phyloP scores from a whole-genome alignment of 495 filamentous ascomycete genomes.

The Aspergillus ellipticus region DNA sequence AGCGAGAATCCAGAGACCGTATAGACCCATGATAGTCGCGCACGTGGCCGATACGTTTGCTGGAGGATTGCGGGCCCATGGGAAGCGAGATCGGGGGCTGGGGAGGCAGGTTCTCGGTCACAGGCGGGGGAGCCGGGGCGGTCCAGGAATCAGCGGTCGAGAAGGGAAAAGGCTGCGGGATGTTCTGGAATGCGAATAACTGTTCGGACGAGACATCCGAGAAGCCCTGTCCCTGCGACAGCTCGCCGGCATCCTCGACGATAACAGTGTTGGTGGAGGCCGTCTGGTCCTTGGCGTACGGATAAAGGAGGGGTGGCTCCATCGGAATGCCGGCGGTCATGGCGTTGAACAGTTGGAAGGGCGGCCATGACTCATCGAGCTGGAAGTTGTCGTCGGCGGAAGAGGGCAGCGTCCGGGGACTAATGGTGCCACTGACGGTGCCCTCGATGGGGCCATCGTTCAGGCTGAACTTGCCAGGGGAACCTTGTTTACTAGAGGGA shows the following conservation, averaged over 20 bases:
- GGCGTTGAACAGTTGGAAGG: conserved; percentile 39
- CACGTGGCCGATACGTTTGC: conserved; percentile 21
- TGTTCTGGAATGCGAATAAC: conserved; percentile 33
- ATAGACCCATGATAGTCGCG: conserved; percentile 26
- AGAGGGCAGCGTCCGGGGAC: conserved; percentile 41
- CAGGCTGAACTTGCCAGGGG: conserved; percentile 33
- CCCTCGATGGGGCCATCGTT: conserved; percentile 31
- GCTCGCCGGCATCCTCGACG: conserved; percentile 38
- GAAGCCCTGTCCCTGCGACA: conserved; percentile 33
- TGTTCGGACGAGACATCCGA: conserved; percentile 31
- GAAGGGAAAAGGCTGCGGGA: conserved; percentile 33
- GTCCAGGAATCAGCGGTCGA: conserved; percentile 30
- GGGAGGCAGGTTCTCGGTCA: conserved; percentile 22
- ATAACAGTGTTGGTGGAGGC: conserved; percentile 34
- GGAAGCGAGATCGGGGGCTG: conserved; percentile 21
- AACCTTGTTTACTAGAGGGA: conserved; percentile 23
- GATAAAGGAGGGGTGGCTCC: conserved; percentile 37
- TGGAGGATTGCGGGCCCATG: conserved; percentile 21
- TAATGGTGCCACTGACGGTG: conserved; percentile 40
- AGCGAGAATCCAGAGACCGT: conserved; percentile 37
- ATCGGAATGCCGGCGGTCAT: conserved; percentile 33
- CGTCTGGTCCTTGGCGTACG: conserved; percentile 35
- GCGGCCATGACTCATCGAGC: conserved; percentile 40
- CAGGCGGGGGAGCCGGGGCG: conserved; percentile 17
- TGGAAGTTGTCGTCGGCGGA: conserved; percentile 44